These are phyloP conservation scores for Thyridium curvatum DNA, from an alignment of 2,329 filamentous ascomycete species.

Conservation along the genomic window DNA sequence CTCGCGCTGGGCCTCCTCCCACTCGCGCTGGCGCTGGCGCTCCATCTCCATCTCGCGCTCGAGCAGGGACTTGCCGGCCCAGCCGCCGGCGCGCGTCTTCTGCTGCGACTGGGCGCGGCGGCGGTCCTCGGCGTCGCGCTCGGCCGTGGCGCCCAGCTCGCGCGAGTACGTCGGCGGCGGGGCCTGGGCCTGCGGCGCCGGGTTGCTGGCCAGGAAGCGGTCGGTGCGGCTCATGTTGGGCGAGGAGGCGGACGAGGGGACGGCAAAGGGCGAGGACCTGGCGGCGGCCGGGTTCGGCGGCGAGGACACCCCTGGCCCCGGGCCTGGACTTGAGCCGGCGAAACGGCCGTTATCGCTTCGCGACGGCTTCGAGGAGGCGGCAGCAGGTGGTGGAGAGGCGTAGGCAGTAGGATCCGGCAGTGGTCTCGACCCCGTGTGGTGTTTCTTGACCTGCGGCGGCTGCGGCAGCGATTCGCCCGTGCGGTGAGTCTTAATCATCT, in stretches of 20 bases:
- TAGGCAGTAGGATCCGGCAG: conserved; percentile 31
- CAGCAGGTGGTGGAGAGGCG: conserved; percentile 4
- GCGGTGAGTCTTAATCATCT: conserved; percentile 9
- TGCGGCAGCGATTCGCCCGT: conserved; percentile 15
- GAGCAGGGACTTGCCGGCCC: conserved; percentile 63
- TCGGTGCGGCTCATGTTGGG: conserved; percentile 42
- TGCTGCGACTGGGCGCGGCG: conserved; percentile 51
- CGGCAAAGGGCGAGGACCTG: conserved; percentile 11
- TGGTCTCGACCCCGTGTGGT: conserved; percentile 28
- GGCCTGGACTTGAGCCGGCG: no score
- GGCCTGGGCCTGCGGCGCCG: conserved; percentile 33
- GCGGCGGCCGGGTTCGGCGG: conserved; percentile 40
- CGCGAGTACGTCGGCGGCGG: conserved; percentile 44
- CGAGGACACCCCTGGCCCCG: conserved; percentile 20
- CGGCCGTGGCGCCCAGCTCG: conserved; percentile 49
- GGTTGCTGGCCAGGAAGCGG: conserved; percentile 49
- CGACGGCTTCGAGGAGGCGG: conserved; percentile 2
- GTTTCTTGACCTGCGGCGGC: conserved; percentile 13
- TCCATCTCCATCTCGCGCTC: conserved; percentile 80
- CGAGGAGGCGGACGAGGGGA: conserved; percentile 13
- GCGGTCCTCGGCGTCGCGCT: conserved; percentile 57
- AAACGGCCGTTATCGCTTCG: conserved; percentile 23
- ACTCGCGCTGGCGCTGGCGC: conserved; percentile 68
- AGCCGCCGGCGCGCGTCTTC: conserved; percentile 42
- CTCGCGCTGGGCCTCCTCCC: conserved; percentile 69